Evolutionary conservation across 495 filamentous ascomycete genomes (phyloP).

Genomic region (Lasiosphaeris hirsuta): DNA sequence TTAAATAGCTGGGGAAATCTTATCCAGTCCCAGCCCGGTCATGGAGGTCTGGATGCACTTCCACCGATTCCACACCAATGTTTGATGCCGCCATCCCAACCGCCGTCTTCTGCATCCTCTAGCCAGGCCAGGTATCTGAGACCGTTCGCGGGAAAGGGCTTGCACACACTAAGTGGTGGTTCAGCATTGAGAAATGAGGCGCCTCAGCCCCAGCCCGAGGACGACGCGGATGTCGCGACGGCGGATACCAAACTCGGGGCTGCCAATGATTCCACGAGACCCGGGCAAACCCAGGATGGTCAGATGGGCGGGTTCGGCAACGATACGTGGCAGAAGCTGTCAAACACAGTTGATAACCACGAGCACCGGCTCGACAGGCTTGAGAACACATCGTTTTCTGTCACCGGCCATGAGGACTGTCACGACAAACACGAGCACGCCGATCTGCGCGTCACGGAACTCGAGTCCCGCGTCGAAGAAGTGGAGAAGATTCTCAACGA

Average conservation of each 20-base stretch:
- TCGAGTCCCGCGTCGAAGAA: constrained; percentile 60
- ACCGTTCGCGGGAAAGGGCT: constrained; percentile 48
- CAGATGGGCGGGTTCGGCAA: constrained; percentile 12
- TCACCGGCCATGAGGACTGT: constrained; percentile 54
- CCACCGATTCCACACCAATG: constrained; percentile 52
- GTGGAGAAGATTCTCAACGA: constrained; percentile 55
- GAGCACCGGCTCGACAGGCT: constrained; percentile 56
- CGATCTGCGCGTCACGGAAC: constrained; percentile 56
- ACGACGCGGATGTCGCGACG: constrained; percentile 18
- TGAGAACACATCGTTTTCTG: constrained; percentile 58
- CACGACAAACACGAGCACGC: constrained; percentile 55
- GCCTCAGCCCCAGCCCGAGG: constrained; percentile 15
- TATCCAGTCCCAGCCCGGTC: constrained; percentile 35
- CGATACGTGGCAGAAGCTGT: constrained; percentile 32
- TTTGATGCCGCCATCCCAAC: constrained; percentile 41
- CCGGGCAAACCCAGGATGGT: constrained; percentile 11
- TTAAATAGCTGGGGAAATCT: constrained; percentile 42
- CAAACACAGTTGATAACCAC: constrained; percentile 45
- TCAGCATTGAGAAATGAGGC: constrained; percentile 30
- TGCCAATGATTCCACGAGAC: constrained; percentile 9
- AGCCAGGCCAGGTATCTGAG: constrained; percentile 43
- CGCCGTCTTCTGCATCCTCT: constrained; percentile 45
- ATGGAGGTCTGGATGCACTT: constrained; percentile 24
- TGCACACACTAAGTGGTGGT: constrained; percentile 44
- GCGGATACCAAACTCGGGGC: background rate